Conservation (phyloP, 2,329 filamentous ascomycete species). For the Lachnellula cervina region DNA sequence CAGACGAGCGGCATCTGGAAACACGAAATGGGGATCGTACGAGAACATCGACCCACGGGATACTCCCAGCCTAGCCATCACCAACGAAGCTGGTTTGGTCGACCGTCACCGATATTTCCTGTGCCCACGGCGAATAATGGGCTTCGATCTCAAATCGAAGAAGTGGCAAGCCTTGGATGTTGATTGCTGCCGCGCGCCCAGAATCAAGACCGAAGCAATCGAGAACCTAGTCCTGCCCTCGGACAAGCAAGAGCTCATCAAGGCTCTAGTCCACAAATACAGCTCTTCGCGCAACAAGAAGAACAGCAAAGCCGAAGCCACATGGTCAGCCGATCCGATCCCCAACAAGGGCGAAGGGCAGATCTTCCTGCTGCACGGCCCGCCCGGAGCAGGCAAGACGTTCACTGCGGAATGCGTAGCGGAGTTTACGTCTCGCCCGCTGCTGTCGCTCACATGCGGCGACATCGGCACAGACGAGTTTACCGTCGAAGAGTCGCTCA, state of each 20-base stretch:
- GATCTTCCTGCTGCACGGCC: constrained; percentile 21
- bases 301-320: constrained; percentile 4
- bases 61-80: constrained; percentile 7
- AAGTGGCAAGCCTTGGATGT: constrained; percentile 21
- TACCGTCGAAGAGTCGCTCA: constrained; percentile 43
- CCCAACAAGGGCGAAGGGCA: constrained; percentile 22
- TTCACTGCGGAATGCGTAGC: constrained; percentile 23
- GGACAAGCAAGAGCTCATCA: constrained; percentile 20
- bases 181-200: constrained; percentile 17
- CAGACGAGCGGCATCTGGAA: constrained; percentile 15
- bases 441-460: constrained; percentile 36
- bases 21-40: constrained; percentile 19
- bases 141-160: constrained; percentile 22
- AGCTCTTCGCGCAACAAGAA: constrained; percentile 10
- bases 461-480: constrained; percentile 45
- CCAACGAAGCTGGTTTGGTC: constrained; percentile 1
- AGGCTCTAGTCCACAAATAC: constrained; percentile 20
- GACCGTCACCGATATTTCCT: constrained; percentile 19
- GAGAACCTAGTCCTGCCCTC: constrained; percentile 18
- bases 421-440: constrained; percentile 21
- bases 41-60: constrained; percentile 20
- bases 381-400: constrained; percentile 23
- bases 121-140: constrained; percentile 19
- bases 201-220: constrained; percentile 16
- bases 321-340: constrained; percentile 19